A percentile compares a stretch with the other conserved stretches of the same genome.
phyloP scores from a whole-genome alignment of 23 red algal species.

The Gracilariopsis chorda region DNA sequence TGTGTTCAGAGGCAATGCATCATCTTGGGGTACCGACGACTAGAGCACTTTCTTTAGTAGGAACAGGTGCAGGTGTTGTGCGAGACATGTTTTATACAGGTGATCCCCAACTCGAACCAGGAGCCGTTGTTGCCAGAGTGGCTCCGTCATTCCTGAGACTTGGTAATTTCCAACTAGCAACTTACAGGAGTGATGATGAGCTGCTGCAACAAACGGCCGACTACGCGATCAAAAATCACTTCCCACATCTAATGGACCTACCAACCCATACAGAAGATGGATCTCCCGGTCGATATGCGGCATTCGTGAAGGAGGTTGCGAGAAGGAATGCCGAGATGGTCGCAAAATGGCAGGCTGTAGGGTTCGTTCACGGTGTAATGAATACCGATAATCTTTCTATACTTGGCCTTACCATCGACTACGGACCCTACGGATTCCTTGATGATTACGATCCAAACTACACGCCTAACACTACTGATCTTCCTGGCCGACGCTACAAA shows the following conservation, averaged over 20 bases:
- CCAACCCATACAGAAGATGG: neutral
- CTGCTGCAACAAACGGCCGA: constrained; percentile 70
- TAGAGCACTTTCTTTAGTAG: constrained; percentile 82
- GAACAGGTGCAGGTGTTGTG: constrained; percentile 81
- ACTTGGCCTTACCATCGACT: constrained; percentile 95
- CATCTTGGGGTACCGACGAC: constrained; percentile 93
- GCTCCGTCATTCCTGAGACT: constrained; percentile 87
- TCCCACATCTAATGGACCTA: constrained; percentile 54
- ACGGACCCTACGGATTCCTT: constrained; percentile 97
- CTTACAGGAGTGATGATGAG: constrained; percentile 63
- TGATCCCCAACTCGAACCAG: constrained; percentile 78
- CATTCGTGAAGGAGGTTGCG: constrained; percentile 66
- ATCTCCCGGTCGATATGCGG: constrained; percentile 29
- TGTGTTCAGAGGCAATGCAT: constrained; percentile 89
- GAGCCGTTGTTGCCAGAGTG: constrained; percentile 84
- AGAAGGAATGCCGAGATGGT: constrained; percentile 82
- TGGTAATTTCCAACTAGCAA: constrained; percentile 88
- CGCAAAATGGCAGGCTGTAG: constrained; percentile 90
- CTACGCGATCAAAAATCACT: constrained; percentile 82
- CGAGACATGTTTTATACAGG: constrained; percentile 97
- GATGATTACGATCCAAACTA: constrained; percentile 93
- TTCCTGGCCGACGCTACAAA: constrained; percentile 93
- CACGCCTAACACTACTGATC: constrained; percentile 96
- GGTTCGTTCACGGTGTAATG: constrained; percentile 98
- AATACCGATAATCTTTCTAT: constrained; percentile 97